phyloP scores from a whole-genome alignment of 352 stramenopile species.

The Achlya hypogyna region DNA sequence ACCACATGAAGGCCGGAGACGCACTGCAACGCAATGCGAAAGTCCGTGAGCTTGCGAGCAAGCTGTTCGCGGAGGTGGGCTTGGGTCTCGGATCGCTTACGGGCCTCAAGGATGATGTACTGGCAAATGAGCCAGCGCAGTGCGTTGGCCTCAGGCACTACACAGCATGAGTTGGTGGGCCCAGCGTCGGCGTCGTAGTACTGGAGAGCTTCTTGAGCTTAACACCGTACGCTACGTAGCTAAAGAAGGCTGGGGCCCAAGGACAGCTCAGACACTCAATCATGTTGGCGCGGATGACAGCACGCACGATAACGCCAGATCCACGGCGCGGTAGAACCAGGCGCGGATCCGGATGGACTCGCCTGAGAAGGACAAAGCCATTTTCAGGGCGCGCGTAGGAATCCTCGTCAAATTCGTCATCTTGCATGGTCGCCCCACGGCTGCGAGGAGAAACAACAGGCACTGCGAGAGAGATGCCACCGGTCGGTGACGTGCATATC shows the following conservation, averaged over 20 bases:
- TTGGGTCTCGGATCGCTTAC: neutral
- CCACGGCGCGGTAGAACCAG: neutral
- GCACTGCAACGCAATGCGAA: constrained; percentile 73
- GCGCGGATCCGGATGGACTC: neutral
- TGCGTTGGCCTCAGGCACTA: constrained; percentile 11
- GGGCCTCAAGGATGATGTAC: constrained; percentile 13
- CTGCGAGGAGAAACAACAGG: neutral
- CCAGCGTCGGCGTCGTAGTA: neutral
- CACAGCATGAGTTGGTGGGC: neutral
- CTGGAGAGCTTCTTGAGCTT: constrained; percentile 3
- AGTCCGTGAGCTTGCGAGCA: constrained; percentile 75
- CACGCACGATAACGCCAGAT: neutral
- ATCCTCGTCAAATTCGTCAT: neutral
- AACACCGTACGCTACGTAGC: constrained; percentile 11
- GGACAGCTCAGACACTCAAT: constrained; percentile 12
- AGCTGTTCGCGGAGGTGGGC: constrained; percentile 27
- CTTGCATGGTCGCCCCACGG: no score
- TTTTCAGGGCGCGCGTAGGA: neutral
- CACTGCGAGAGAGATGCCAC: neutral
- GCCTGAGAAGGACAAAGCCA: neutral
- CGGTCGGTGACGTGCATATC: neutral
- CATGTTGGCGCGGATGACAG: constrained; percentile 15
- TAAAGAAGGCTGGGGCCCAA: constrained; percentile 3
- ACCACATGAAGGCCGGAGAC: constrained; percentile 55
- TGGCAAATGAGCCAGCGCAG: constrained; percentile 16